A percentile compares a stretch with the other conserved stretches of the same genome.
These are phyloP conservation scores for Komagataella phaffii DNA, from an alignment of 805 yeast genomes.

Conservation along the genomic window DNA sequence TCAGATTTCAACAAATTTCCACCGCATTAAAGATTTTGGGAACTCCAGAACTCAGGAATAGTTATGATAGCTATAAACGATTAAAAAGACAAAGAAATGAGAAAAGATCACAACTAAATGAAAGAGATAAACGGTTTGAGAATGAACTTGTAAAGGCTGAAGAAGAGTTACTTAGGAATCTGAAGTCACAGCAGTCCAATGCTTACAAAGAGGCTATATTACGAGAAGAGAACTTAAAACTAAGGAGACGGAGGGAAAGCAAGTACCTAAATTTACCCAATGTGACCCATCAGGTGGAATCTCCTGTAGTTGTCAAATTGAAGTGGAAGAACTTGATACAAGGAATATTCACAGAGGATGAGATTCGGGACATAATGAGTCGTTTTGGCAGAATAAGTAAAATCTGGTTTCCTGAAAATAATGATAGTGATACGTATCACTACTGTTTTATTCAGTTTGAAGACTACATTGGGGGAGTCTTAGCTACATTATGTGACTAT, in stretches of 20 bases:
- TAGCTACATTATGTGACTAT: slow-evolving; percentile 29
- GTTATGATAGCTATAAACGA: slow-evolving; percentile 11
- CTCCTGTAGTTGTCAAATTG: slow-evolving; percentile 15
- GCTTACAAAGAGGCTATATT: slow-evolving; percentile 8
- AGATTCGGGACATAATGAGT: slow-evolving; percentile 25
- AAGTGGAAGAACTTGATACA: slow-evolving; percentile 31
- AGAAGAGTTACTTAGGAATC: slow-evolving; percentile 9
- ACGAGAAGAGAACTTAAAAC: slow-evolving; percentile 7
- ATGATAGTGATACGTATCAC: slow-evolving; percentile 16
- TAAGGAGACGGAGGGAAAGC: slow-evolving; percentile 6
- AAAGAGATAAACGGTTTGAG: slow-evolving; percentile 8
- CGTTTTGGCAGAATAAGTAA: slow-evolving; percentile 27
- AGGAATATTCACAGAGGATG: slow-evolving; percentile 17
- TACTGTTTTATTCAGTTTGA: slow-evolving; percentile 23
- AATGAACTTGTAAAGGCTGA: slow-evolving; percentile 19
- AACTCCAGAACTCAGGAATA: slow-evolving; percentile 6
- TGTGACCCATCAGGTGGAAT: neutral
- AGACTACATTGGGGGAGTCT: slow-evolving; percentile 13
- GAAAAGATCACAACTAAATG: slow-evolving; percentile 4
- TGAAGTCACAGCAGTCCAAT: slow-evolving; percentile 1
- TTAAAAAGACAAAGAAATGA: neutral
- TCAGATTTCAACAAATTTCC: slow-evolving; percentile 14
- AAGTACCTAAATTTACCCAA: slow-evolving; percentile 1
- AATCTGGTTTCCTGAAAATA: slow-evolving; percentile 6
- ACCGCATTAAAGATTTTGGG: slow-evolving; percentile 13